Percentiles rank a stretch among this genome's conserved stretches.
phyloP scores from a whole-genome alignment of 2,329 filamentous ascomycete species.

The Ambrosiella beaveri region DNA sequence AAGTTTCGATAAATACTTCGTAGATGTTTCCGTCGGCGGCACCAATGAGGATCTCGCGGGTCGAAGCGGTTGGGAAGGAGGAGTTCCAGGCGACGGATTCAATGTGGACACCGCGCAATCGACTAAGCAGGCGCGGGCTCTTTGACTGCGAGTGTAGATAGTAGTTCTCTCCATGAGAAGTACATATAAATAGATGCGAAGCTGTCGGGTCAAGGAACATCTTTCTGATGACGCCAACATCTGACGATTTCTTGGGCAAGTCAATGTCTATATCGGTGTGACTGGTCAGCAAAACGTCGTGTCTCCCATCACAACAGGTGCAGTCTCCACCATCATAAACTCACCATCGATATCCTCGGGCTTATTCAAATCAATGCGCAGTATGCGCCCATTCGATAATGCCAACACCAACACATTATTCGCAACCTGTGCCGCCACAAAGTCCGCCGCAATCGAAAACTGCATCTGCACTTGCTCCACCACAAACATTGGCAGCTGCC shows the following conservation, averaged over 20 bases:
- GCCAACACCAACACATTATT: constrained; percentile 94
- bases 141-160: constrained; percentile 93
- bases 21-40: constrained; percentile 90
- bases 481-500: constrained; percentile 77
- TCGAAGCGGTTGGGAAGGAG: constrained; percentile 78
- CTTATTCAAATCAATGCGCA: constrained; percentile 85
- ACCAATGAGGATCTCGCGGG: constrained; percentile 81
- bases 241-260: constrained; percentile 78
- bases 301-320: no score
- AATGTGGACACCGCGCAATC: constrained; percentile 71
- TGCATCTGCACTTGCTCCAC: constrained; percentile 83
- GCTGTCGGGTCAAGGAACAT: constrained; percentile 97
- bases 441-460: constrained; percentile 87
- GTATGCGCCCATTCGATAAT: constrained; percentile 75
- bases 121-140: constrained; percentile 63
- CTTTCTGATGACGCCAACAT: constrained; percentile 80
- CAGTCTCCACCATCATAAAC: constrained; percentile 12
- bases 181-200: constrained; percentile 83
- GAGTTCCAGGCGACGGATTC: constrained; percentile 93
- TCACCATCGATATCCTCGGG: constrained; percentile 86
- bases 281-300: no score
- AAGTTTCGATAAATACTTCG: constrained; percentile 86
- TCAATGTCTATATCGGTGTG: constrained; percentile 57
- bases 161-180: constrained; percentile 85
- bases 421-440: constrained; percentile 88